Evolutionary conservation across 108 stramenopile genomes (phyloP).

Genomic region (Seminavis robusta): DNA sequence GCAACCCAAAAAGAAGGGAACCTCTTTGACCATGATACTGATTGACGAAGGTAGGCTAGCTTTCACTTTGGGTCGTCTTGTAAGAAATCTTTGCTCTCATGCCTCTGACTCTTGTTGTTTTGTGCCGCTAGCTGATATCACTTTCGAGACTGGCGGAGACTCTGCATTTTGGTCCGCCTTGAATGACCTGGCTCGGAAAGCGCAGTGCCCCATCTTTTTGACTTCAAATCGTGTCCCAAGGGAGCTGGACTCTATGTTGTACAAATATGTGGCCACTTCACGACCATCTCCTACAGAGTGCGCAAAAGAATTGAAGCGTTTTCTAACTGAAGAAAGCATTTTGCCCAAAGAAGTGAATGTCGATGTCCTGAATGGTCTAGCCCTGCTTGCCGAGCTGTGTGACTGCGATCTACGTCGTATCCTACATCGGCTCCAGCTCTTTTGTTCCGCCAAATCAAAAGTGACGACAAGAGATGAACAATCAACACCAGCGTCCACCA

Average conservation of each 20-base stretch:
- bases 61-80: conserved; percentile 9
- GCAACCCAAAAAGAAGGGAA: conserved; percentile 16
- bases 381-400: conserved; percentile 37
- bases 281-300: conserved; percentile 58
- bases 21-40: conserved; percentile 61
- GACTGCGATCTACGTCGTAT: conserved; percentile 66
- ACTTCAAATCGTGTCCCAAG: conserved; percentile 50
- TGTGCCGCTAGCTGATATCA: conserved; percentile 67
- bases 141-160: conserved; percentile 67
- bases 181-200: conserved; percentile 34
- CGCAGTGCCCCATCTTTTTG: conserved; percentile 79
- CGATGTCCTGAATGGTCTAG: neutral
- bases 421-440: conserved; percentile 60
- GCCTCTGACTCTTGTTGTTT: neutral
- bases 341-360: conserved; percentile 2
- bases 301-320: conserved; percentile 27
- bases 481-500: neutral
- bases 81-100: neutral
- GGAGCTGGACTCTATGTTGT: conserved; percentile 28
- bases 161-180: conserved; percentile 80
- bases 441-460: neutral
- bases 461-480: neutral
- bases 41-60: conserved; percentile 88
- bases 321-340: conserved; percentile 36
- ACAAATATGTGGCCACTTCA: conserved; percentile 21